Percentiles rank a stretch among this genome's conserved stretches.
Evolutionary conservation across 108 stramenopile species (phyloP).

Genomic region (Bacterosira constricta): DNA sequence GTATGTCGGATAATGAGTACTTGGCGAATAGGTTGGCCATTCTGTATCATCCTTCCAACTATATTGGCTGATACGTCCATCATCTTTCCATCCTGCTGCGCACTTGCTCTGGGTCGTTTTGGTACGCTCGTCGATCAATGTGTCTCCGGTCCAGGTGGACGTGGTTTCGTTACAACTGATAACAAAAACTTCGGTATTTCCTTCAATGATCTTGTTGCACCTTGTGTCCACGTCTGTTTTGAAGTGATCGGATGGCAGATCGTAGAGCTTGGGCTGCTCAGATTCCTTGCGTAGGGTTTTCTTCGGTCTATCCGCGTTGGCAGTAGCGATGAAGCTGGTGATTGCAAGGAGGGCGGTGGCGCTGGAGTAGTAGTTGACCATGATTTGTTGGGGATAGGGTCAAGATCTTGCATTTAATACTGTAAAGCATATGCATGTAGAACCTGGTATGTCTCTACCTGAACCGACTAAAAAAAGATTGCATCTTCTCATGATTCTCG

Average conservation of each 20-base stretch:
- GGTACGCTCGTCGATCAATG: neutral
- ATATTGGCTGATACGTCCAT: neutral
- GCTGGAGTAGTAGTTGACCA: neutral
- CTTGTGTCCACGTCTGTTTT: neutral
- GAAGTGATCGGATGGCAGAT: neutral
- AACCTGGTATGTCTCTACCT: too few relatives aligned
- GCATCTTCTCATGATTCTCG: too few relatives aligned
- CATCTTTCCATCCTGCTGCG: neutral
- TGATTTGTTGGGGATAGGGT: neutral
- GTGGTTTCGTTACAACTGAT: neutral
- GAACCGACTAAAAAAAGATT: too few relatives aligned
- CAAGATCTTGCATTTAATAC: neutral
- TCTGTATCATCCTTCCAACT: neutral
- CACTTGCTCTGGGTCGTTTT: neutral
- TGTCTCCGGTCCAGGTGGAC: neutral
- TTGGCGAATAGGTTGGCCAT: neutral
- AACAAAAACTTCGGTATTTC: neutral
- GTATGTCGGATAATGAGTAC: neutral
- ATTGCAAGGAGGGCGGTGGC: neutral
- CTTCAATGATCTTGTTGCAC: neutral
- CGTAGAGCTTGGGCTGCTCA: conserved; percentile 1
- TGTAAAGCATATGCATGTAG: too few relatives aligned
- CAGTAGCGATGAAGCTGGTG: neutral
- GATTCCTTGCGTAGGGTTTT: neutral
- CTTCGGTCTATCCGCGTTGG: neutral